These are phyloP conservation scores for Cladosporium colombiae DNA, from an alignment of 2,329 filamentous ascomycete genomes.

Conservation along the genomic window DNA sequence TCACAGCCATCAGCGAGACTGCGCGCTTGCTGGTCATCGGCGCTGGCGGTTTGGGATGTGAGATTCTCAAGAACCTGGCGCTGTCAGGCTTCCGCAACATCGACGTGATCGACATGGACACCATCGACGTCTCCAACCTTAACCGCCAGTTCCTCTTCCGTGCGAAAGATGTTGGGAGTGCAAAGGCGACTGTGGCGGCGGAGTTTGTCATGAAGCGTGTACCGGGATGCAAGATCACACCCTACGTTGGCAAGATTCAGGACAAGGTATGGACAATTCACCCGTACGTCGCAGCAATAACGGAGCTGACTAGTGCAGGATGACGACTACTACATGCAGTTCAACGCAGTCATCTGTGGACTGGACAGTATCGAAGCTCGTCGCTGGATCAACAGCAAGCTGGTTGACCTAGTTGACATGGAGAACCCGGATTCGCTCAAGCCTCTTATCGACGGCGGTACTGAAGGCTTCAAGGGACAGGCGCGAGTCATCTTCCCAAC, in stretches of 20 bases:
- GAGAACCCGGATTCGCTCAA: slow-evolving; percentile 84
- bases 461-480: slow-evolving; percentile 98
- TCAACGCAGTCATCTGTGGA: slow-evolving; percentile 89
- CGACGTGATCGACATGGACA: slow-evolving; percentile 99
- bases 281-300: not conserved
- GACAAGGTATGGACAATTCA: slow-evolving; percentile 60
- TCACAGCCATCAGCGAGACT: slow-evolving; percentile 58
- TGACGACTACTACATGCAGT: slow-evolving; percentile 95
- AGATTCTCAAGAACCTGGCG: slow-evolving; percentile 94
- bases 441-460: slow-evolving; percentile 93
- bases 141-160: slow-evolving; percentile 98
- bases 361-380: slow-evolving; percentile 95
- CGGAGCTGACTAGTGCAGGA: slow-evolving; percentile 47
- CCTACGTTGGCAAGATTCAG: slow-evolving; percentile 92
- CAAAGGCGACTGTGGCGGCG: slow-evolving; percentile 90
- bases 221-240: slow-evolving; percentile 86
- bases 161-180: slow-evolving; percentile 84
- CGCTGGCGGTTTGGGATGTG: slow-evolving; percentile 90
- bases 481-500: slow-evolving; percentile 88
- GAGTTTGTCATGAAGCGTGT: slow-evolving; percentile 88
- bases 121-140: slow-evolving; percentile 96
- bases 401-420: slow-evolving; percentile 85
- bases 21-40: slow-evolving; percentile 70
- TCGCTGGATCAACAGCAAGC: slow-evolving; percentile 96
- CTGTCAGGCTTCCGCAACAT: slow-evolving; percentile 95